Conservation (phyloP, 139 green algal species). For the Chlamydomonas sp. region DNA sequence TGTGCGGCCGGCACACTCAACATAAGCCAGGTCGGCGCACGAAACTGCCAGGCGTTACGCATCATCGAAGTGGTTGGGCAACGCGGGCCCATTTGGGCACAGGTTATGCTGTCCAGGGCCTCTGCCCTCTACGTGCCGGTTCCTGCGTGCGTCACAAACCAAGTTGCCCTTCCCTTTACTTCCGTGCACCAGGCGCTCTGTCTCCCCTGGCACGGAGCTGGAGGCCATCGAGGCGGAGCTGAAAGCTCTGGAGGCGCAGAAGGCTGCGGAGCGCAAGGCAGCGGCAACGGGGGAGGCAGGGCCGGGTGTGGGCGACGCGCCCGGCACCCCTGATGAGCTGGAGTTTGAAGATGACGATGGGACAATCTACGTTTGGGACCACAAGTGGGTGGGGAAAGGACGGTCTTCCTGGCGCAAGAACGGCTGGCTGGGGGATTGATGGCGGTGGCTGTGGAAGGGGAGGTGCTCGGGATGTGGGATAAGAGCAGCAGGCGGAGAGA, state of each 20-base stretch:
- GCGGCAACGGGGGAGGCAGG: not conserved
- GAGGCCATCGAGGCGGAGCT: conserved; percentile 75
- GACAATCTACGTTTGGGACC: conserved; percentile 91
- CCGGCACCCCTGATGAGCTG: conserved; percentile 73
- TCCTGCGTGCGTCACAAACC: not conserved
- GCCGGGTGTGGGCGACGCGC: conserved; percentile 22
- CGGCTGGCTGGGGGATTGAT: no score
- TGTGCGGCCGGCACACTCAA: no score
- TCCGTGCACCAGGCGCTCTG: not conserved
- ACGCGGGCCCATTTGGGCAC: no score
- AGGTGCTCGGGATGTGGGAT: not conserved
- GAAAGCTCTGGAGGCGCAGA: conserved; percentile 61
- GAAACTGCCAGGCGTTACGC: no score
- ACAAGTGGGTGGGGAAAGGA: not conserved
- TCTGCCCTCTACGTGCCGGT: no score
- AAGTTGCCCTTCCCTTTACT: not conserved
- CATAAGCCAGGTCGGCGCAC: no score
- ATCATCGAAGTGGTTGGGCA: no score
- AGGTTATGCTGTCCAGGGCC: no score
- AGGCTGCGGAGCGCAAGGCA: not conserved
- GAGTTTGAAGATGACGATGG: conserved; percentile 96
- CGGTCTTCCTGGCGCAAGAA: no score
- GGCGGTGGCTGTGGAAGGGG: not conserved
- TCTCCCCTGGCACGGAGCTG: conserved; percentile 49
- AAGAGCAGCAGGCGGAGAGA: not conserved